Base-by-base conservation (phyloP, 768 basidiomycete genomes). In the Phaeolepiota aurea region DNA sequence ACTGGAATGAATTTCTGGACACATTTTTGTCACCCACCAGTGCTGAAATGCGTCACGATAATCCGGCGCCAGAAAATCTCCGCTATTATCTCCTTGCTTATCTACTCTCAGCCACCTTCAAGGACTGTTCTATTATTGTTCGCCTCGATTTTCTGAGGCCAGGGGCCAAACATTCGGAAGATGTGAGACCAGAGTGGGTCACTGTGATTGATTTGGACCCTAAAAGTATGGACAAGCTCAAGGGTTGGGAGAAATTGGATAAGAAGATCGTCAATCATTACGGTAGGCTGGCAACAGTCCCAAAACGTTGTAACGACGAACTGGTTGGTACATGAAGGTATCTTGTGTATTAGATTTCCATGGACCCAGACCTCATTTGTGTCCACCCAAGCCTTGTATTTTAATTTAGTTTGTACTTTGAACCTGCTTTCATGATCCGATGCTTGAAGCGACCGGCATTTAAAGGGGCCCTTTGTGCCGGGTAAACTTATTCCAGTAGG, bases 101-200 rank as follows among this genome's bases (percentile, higher is more conserved):
- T 57, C 64, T 91, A 15, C 79, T 97, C 38, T 90, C 90, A 3
- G 89, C 89, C 18, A 87, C 87, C 4, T 91, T 99, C 72, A 99
- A 99, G 58, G 94, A 99, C 58, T 99, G 94, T 62, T 96, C 93
- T 16, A 52, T 65, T 35, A 58, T 73, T 44, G 44, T 64, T 40
- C 59, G 62, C 44, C 49, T 68, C 16, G 56, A 62, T 44, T 54
- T 55, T 44, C 42, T 65, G 32, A 49, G 47, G 37, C 44, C 51
- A 14, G 51, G 44, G n/a, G 37, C 41, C 21, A 22, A 48, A 25
- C 18, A 44, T 3, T 22, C 40, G 11, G 37, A 43, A 5, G 44
- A 46, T 7, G 47, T 48, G 19, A 42, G 49, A 25, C 51, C 52
- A 19, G 46, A 57, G 10, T 60, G 62, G 13, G 69, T 87, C 19